A percentile compares a stretch with the other conserved stretches of the same genome.
Conservation (phyloP, 306 rosid species). For the Dryas alaskensis region DNA sequence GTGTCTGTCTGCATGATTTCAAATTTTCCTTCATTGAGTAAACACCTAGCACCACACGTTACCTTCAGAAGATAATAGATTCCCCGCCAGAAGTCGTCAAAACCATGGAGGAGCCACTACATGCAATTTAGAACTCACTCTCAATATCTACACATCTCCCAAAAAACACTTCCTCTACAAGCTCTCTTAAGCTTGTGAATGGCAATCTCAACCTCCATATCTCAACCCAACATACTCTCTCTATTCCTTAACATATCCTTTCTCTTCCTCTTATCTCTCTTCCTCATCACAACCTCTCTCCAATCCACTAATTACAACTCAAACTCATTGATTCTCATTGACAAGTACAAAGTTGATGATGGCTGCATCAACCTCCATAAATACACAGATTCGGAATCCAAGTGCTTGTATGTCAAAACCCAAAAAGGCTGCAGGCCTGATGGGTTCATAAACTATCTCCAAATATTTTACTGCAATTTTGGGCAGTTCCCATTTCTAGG, state of each 20-base stretch:
- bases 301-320: constrained; percentile 14
- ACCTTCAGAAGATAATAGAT: background rate
- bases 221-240: constrained; percentile 27
- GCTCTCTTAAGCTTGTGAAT: background rate
- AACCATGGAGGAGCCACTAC: background rate
- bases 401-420: constrained; percentile 50
- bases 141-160: background rate
- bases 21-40: too few relatives aligned
- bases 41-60: too few relatives aligned
- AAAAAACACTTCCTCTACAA: background rate
- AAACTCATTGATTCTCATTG: background rate
- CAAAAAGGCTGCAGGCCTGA: constrained; percentile 46
- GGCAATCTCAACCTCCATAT: background rate
- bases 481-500: constrained; percentile 49
- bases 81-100: background rate
- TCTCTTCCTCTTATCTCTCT: constrained; percentile 36
- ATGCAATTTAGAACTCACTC: background rate
- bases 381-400: constrained; percentile 31
- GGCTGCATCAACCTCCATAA: constrained; percentile 47
- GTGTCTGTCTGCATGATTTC: too few relatives aligned
- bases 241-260: constrained; percentile 43
- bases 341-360: constrained; percentile 8
- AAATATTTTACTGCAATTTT: constrained; percentile 57
- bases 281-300: constrained; percentile 19
- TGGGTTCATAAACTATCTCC: constrained; percentile 71